phyloP scores from a whole-genome alignment of 495 filamentous ascomycete genomes.

The Penicillium odoratum region DNA sequence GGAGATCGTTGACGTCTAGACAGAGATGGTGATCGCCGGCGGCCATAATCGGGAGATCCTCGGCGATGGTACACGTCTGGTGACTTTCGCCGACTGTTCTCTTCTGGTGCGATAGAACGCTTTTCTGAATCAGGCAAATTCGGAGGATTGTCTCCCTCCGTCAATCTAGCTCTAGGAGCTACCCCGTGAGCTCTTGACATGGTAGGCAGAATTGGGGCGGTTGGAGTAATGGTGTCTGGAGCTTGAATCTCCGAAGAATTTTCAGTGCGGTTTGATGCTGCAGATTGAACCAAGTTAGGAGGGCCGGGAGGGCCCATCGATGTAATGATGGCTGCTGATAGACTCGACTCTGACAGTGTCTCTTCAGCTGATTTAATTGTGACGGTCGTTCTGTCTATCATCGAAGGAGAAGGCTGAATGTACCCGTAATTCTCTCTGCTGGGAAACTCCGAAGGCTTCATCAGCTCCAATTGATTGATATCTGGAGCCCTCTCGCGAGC shows the following conservation, averaged over 20 bases:
- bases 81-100: not conserved
- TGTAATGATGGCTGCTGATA: not conserved
- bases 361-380: not conserved
- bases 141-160: not conserved
- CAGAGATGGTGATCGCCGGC: not conserved
- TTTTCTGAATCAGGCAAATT: not conserved
- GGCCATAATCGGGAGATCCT: not conserved
- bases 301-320: not conserved
- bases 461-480: constrained; percentile 38
- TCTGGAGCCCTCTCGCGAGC: constrained; percentile 44
- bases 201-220: not conserved
- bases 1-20: not conserved
- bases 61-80: not conserved
- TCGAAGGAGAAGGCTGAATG: not conserved
- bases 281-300: not conserved
- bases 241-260: not conserved
- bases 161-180: not conserved
- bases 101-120: not conserved
- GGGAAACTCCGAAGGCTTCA: constrained; percentile 34
- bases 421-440: not conserved
- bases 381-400: not conserved
- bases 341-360: too few relatives aligned
- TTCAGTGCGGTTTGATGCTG: not conserved
- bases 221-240: not conserved
- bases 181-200: not conserved